Evolutionary conservation across 179 eudicot genomes (phyloP), one percentile per base, ranked within the genome.

Genomic region (Vitellaria paradoxa): DNA sequence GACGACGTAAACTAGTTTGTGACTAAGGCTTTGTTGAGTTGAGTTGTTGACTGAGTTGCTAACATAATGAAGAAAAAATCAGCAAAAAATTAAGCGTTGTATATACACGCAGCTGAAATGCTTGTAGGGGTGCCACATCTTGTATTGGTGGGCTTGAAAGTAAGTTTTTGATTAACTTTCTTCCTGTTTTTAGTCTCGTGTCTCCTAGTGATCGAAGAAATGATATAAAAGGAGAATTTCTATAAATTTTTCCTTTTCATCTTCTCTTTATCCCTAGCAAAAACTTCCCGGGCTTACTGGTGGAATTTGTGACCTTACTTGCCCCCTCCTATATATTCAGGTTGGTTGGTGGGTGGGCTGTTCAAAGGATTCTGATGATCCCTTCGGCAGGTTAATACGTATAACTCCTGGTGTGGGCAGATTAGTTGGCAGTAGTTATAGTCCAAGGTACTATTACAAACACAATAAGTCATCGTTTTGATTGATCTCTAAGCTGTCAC

Each of bases 291-390:
- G 23, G 46, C n/a, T 52, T 69, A 64, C 59, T 53, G 10, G 63
- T 52, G 56, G 66, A 55, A 77, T 77, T 57, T 65, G 17, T 50
- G 46, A 78, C 20, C 60, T 66, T 18, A 12, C 45, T 82, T 9
- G 47, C 37, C 56, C 60, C 5, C 62, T 21, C 7, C 8, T 76
- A 5, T 74, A 14, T 72, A 47, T 83, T 68, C 88, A 96, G 99
- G 94, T 93, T 69, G 99, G 99, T 66, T 96, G 99, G 99, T 96
- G 99, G 99, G 90, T 91, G 71, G 99, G 98, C 66, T 89, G 75
- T 85, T 89, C 94, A 37, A 91, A 93, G 77, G 97, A 91, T 85
- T 90, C 97, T 9, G 85, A 87, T 82, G 98, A 93, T 81, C 98
- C 98, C 24, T 92, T 93, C 85, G 99, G 99, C 77, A 90, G 88